phyloP scores from a whole-genome alignment of 345 rosid genomes.

The Brassica nigra region DNA sequence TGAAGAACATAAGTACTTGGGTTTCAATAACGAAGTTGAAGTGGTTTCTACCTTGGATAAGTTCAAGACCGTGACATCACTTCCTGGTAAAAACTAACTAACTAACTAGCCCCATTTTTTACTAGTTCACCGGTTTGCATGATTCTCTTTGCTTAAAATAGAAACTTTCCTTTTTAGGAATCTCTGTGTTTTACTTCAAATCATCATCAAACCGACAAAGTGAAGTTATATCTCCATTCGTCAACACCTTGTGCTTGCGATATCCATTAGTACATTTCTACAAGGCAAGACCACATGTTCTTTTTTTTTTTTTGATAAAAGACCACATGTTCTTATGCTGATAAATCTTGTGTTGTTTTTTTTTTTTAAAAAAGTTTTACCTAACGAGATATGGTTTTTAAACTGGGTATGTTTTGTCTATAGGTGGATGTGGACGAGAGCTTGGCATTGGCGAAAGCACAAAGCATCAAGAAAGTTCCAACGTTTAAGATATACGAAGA shows the following conservation, averaged over 20 bases:
- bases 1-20: constrained; percentile 47
- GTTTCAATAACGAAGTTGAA: constrained; percentile 65
- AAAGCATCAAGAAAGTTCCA: constrained; percentile 69
- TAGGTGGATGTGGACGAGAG: constrained; percentile 76
- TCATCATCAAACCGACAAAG: constrained; percentile 39
- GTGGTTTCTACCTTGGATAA: constrained; percentile 57
- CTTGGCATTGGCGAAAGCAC: constrained; percentile 59
- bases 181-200: constrained; percentile 20
- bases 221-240: constrained; percentile 37
- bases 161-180: too few relatives aligned
- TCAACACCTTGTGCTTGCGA: constrained; percentile 42
- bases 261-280: constrained; percentile 41
- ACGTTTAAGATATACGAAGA: constrained; percentile 77
- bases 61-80: constrained; percentile 59
- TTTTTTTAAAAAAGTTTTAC: too few relatives aligned
- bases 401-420: background rate
- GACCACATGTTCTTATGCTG: background rate
- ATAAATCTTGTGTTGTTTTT: background rate
- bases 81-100: constrained; percentile 48
- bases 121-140: background rate
- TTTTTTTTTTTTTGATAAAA: too few relatives aligned
- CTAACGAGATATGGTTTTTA: background rate
- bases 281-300: constrained; percentile 40
- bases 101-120: too few relatives aligned
- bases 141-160: too few relatives aligned